Evolutionary conservation across 305 asterid species (phyloP), one percentile per base, ranked within the genome.

Genomic region (Fraxinus nigra): DNA sequence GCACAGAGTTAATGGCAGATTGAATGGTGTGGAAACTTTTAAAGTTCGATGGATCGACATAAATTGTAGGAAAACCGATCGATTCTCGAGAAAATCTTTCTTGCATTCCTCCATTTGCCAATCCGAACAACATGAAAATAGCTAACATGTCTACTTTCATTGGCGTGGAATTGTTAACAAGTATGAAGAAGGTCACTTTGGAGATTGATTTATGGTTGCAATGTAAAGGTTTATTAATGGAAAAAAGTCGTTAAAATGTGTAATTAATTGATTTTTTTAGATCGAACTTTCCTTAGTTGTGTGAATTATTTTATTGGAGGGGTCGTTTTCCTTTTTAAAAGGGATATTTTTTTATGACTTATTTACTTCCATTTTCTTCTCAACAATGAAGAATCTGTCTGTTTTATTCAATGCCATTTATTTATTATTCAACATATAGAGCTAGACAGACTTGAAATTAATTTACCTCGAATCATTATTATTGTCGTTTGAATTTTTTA

Each of bases 1-100:
- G 91, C 18, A 90, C 84, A 35, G 89, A 81, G 83, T 90, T 82
- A 72, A 91, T 87, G 81, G 95, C 95, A 14, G 83, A 81, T 77
- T 91, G 95, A 67, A 91, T 87, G 13, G 75, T 86, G 6, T 28
- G 20, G 74, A 82, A 86, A 63, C 84, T 40, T 43, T 56, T 76
- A 5, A 48, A 54, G 32, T 79, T 79, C 10, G 81, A 85, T 13
- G 82, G 85, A 87, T 88, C 89, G 14, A 91, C 94, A 30, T 11
- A 40, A 13, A 85, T 81, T 28, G 80, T 80, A 33, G 7, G 33
- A 35, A 74, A 30, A 5, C 79, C 13, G 30, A 33, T 8, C 18
- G 43, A 38, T 37, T 32, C 16, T 10, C 40, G 61, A 9, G 20
- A 30, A 24, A 3, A 34, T 40, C 4, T 46, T 22, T 24, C 70